A percentile compares a stretch with the other conserved stretches of the same genome.
Evolutionary conservation across 2,329 filamentous ascomycete genomes (phyloP).

Genomic region (Clonostachys chloroleuca): DNA sequence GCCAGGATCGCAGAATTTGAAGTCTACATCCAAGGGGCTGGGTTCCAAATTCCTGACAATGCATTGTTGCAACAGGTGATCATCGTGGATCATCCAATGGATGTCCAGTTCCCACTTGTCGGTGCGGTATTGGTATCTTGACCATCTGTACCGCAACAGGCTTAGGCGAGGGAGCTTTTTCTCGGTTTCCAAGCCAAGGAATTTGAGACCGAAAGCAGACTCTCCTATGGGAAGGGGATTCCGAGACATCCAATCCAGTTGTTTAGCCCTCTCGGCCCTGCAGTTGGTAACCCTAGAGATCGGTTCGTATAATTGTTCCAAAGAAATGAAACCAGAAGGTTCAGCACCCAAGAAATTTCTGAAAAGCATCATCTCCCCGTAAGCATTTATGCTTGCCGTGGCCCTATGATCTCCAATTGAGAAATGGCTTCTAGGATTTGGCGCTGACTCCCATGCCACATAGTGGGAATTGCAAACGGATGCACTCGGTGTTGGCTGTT

Average conservation of each 20-base stretch:
- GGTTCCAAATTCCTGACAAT: no score
- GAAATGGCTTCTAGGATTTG: background rate
- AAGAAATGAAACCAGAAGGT: background rate
- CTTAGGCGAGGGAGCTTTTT: background rate
- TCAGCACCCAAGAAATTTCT: background rate
- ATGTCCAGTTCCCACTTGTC: no score
- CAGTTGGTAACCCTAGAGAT: background rate
- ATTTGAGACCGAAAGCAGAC: background rate
- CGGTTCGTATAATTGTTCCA: background rate
- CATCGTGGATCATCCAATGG: no score
- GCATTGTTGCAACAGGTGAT: no score
- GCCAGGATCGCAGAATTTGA: no score
- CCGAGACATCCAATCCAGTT: no score
- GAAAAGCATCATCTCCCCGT: background rate
- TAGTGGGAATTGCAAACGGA: no score
- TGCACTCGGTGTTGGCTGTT: no score
- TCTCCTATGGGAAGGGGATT: background rate
- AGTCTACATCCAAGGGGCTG: no score
- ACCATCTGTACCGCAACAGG: no score
- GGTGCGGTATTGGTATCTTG: no score
- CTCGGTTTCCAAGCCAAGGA: background rate
- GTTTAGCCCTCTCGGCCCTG: background rate
- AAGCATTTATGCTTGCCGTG: background rate
- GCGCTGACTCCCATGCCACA: background rate
- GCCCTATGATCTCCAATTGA: background rate